phyloP scores from a whole-genome alignment of 2,329 filamentous ascomycete genomes.

The Phoma sp. region DNA sequence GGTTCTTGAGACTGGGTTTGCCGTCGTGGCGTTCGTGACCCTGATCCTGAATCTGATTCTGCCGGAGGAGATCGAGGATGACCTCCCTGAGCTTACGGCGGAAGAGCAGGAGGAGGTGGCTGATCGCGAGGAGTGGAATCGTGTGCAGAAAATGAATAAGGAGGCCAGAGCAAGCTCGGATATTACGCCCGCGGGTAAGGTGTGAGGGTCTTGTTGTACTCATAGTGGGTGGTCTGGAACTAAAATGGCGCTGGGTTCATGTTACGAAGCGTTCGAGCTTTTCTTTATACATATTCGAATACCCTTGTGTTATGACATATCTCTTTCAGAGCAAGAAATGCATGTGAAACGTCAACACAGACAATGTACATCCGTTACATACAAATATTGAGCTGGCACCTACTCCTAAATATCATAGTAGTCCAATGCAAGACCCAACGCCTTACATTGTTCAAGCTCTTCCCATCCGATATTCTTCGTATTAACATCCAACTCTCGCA shows the following conservation, averaged over 20 bases:
- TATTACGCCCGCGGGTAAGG: constrained; percentile 8
- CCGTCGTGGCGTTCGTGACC: constrained; percentile 74
- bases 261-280: too few species aligned
- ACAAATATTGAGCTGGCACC: too few species aligned
- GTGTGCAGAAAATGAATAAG: constrained; percentile 36
- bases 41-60: constrained; percentile 76
- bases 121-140: constrained; percentile 51
- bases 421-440: constrained; percentile 28
- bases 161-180: constrained; percentile 20
- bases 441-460: constrained; percentile 35
- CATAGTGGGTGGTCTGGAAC: too few species aligned
- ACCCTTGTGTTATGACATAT: too few species aligned
- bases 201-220: neutral
- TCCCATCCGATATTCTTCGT: constrained; percentile 26
- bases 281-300: too few species aligned
- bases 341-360: neutral
- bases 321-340: too few species aligned
- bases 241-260: too few species aligned
- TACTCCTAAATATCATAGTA: constrained; percentile 24
- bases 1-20: constrained; percentile 64
- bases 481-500: constrained; percentile 36
- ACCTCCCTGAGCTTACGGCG: constrained; percentile 51
- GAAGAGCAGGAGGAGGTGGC: constrained; percentile 46
- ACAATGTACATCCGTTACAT: too few species aligned
- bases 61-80: constrained; percentile 76